These are phyloP conservation scores for Coniochaeta prunicola DNA, from an alignment of 2,329 filamentous ascomycete genomes.

Conservation along the genomic window DNA sequence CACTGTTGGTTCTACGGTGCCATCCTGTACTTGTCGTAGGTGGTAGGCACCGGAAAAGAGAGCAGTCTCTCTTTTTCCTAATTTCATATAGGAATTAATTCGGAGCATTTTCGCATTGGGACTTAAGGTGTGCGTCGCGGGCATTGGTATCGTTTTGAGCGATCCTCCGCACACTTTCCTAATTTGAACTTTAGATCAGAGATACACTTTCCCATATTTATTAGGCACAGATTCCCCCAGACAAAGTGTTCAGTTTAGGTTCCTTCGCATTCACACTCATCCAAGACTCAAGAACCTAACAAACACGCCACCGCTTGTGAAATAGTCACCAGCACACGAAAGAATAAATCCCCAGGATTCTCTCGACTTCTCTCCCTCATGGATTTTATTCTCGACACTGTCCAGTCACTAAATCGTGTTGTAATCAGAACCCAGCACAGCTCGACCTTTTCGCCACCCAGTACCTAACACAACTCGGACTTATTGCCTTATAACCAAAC, in stretches of 20 bases:
- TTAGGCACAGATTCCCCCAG: background rate
- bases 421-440: background rate
- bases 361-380: background rate
- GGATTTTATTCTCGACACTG: background rate
- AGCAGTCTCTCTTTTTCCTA: background rate
- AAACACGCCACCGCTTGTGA: background rate
- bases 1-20: background rate
- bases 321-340: background rate
- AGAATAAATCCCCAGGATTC: background rate
- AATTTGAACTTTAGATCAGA: background rate
- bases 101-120: background rate
- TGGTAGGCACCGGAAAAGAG: no score
- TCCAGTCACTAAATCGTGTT: background rate
- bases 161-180: slow-evolving; percentile 1
- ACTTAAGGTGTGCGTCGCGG: background rate
- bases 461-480: background rate
- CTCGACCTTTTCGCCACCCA: background rate
- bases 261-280: background rate
- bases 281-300: background rate
- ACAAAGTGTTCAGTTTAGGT: background rate
- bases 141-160: background rate
- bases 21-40: no score
- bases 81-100: background rate
- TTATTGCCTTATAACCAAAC: no score
- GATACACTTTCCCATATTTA: background rate